phyloP scores from a whole-genome alignment of 2,329 filamentous ascomycete species.

The Fusarium sulawesiense region DNA sequence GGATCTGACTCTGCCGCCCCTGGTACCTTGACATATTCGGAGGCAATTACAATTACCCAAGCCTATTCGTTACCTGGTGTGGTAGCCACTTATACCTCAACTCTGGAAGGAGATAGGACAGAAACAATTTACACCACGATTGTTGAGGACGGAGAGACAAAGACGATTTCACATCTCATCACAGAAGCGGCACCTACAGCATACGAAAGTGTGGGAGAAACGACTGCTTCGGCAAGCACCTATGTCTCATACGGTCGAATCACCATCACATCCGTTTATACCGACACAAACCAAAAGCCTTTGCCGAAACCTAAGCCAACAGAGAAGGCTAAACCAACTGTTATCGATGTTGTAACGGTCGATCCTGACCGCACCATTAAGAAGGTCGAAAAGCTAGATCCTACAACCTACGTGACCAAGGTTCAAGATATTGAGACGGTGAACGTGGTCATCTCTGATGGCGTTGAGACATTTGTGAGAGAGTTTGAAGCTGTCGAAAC shows the following conservation, averaged over 20 bases:
- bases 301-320: constrained; percentile 10
- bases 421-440: constrained; percentile 34
- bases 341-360: constrained; percentile 40
- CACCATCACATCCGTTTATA: constrained; percentile 42
- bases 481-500: constrained; percentile 25
- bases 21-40: constrained; percentile 7
- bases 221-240: constrained; percentile 39
- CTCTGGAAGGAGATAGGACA: constrained; percentile 3
- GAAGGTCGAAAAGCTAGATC: constrained; percentile 38
- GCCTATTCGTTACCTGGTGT: constrained; percentile 21
- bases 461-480: constrained; percentile 25
- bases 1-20: constrained; percentile 2
- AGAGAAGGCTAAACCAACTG: constrained; percentile 33
- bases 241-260: constrained; percentile 42
- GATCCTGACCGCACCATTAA: constrained; percentile 40
- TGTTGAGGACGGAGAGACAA: constrained; percentile 27
- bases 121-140: constrained; percentile 23
- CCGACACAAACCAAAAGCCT: constrained; percentile 28
- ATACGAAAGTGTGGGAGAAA: constrained; percentile 35
- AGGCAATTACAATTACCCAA: constrained; percentile 17
- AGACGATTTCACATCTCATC: constrained; percentile 5
- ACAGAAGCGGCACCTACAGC: constrained; percentile 25
- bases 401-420: constrained; percentile 39
- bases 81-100: constrained; percentile 12
- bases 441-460: constrained; percentile 25